Conservation (phyloP, 495 filamentous ascomycete genomes). For the Beverwykella pulmonaria region DNA sequence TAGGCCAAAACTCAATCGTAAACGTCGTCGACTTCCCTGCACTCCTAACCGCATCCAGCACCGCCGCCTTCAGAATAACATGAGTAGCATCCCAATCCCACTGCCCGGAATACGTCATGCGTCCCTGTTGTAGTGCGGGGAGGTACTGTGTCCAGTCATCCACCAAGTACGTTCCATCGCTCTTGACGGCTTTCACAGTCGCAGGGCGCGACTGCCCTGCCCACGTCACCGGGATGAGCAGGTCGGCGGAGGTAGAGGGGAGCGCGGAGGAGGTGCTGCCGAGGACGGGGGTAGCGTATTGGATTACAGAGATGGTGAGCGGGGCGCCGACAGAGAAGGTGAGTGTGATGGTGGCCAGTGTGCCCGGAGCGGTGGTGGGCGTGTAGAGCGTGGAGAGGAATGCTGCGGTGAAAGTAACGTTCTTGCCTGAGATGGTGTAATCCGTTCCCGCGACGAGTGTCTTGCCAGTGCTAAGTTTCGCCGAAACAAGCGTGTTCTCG, state of each 20-base stretch:
- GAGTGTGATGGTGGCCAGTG: constrained; percentile 55
- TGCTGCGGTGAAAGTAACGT: constrained; percentile 53
- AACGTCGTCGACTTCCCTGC: constrained; percentile 53
- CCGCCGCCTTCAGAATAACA: constrained; percentile 51
- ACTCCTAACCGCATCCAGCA: constrained; percentile 52
- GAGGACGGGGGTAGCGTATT: constrained; percentile 55
- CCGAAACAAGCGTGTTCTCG: constrained; percentile 55
- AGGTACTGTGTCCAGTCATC: constrained; percentile 63
- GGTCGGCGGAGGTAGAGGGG: constrained; percentile 48
- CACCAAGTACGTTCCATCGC: constrained; percentile 54
- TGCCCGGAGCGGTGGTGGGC: no score
- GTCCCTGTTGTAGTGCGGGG: constrained; percentile 58
- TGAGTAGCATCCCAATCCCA: constrained; percentile 54
- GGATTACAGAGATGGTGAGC: constrained; percentile 52
- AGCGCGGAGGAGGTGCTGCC: constrained; percentile 48
- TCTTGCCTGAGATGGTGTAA: constrained; percentile 51
- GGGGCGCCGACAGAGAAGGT: constrained; percentile 55
- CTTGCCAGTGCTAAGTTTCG: constrained; percentile 36
- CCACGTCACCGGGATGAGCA: constrained; percentile 57
- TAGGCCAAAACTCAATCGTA: constrained; percentile 58
- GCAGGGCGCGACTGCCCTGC: constrained; percentile 54
- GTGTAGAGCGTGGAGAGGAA: no score
- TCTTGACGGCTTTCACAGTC: constrained; percentile 57
- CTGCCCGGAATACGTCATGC: constrained; percentile 54
- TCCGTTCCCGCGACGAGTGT: constrained; percentile 49